Base-by-base conservation (phyloP, 805 yeast species). In the Soucietia sequanensis region DNA sequence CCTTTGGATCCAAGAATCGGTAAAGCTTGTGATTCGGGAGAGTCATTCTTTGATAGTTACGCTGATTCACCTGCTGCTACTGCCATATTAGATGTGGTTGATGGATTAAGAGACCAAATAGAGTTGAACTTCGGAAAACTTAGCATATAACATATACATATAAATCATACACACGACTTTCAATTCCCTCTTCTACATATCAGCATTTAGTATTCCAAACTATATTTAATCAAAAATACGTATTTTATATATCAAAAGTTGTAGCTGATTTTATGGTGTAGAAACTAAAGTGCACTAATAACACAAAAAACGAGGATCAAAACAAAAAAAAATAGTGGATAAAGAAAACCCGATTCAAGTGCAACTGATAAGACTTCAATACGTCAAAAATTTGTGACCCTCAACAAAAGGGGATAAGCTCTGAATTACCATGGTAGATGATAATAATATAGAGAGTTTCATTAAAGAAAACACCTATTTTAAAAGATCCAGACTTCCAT, bases 1-100 rank as follows among this genome's bases (percentile, higher is more conserved):
- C 99, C 99, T 0, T 69, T 93, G 27, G 99, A 93, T 62, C 98
- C 99, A 10, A 71, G 98, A 41, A 88, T 93, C 13, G 98, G 98
- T 0, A 75, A 72, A 48, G 74, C 89, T 28, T 89, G 97, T 60
- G 99, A 93, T 54, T 48, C 66, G 15, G 99, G 99, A 13, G 83
- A 77, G 46, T 79, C 85, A 41, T 93, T 91, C 58, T 66, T 88
- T 38, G 96, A 89, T 46, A 63, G 70, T 35, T 81, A 81, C 50
- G 91, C 96, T 0, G 96, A 90, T 40, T 86, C 96, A 3, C 98
- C 99, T 0, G 96, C 98, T 0, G 77, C 96, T 2, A 72, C 74
- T 2, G 95, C 97, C 0, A 81, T 93, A 36, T 58, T 88, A 41
- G 83, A 81, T 32, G 95, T 93, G 23, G 95, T 91, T 10, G 90